These are phyloP conservation scores for Skeletonema costatum DNA, from an alignment of 108 stramenopile species.

Conservation along the genomic window DNA sequence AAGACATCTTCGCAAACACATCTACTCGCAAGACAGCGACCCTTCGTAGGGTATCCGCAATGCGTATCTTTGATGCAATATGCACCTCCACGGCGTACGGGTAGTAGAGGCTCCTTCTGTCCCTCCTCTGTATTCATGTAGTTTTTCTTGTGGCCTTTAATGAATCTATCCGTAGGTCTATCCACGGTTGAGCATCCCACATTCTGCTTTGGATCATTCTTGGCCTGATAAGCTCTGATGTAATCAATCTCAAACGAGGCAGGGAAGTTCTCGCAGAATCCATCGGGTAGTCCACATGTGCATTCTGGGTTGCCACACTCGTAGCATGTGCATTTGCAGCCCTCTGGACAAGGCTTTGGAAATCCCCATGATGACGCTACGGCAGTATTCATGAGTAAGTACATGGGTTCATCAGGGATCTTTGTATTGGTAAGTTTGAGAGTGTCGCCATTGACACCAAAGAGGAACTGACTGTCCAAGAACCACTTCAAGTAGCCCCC, in stretches of 20 bases:
- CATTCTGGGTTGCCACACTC: constrained; percentile 89
- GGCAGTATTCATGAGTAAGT: constrained; percentile 88
- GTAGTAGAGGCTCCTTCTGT: constrained; percentile 62
- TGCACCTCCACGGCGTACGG: constrained; percentile 67
- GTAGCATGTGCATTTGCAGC: constrained; percentile 79
- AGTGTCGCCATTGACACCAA: constrained; percentile 60
- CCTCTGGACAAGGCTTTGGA: constrained; percentile 77
- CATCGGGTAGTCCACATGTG: constrained; percentile 78
- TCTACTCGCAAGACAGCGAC: constrained; percentile 45
- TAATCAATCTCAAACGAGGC: constrained; percentile 88
- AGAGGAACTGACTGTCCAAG: constrained; percentile 70
- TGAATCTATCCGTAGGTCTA: constrained; percentile 82
- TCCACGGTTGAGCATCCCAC: constrained; percentile 84
- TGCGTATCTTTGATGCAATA: constrained; percentile 47
- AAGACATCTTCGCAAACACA: constrained; percentile 64
- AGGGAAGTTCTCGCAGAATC: constrained; percentile 90
- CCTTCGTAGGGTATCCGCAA: constrained; percentile 59
- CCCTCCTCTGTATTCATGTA: constrained; percentile 71
- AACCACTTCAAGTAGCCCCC: constrained; percentile 83
- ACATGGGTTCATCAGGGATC: constrained; percentile 91
- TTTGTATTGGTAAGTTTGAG: constrained; percentile 71
- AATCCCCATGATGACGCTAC: constrained; percentile 88
- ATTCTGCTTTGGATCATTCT: constrained; percentile 70
- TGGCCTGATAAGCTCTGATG: constrained; percentile 87
- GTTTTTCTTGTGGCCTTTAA: constrained; percentile 80